Evolutionary conservation across 2,329 filamentous ascomycete genomes (phyloP).

Genomic region (Pseudogymnoascus sp.): DNA sequence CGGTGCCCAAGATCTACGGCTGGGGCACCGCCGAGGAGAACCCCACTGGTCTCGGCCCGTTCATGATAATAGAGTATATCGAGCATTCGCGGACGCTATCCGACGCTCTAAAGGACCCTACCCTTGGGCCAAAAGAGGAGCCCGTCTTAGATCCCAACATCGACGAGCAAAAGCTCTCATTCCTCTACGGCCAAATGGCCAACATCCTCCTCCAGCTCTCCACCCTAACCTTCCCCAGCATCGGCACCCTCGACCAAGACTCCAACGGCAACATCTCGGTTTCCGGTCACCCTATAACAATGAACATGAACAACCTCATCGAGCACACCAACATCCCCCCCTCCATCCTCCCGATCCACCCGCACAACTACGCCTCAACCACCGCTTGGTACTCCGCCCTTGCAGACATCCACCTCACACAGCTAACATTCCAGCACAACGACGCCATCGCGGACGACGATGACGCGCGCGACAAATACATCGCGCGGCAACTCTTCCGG

Average conservation of each 20-base stretch:
- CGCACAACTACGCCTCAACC: too few relatives aligned
- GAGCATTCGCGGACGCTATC: constrained; percentile 20
- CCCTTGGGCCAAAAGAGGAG: constrained; percentile 18
- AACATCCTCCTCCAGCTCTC: constrained; percentile 35
- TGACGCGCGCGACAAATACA: constrained; percentile 38
- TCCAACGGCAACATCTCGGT: constrained; percentile 25
- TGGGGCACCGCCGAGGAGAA: constrained; percentile 18
- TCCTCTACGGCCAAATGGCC: constrained; percentile 36
- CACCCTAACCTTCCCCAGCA: constrained; percentile 29
- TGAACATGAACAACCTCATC: constrained; percentile 38
- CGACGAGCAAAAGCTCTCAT: constrained; percentile 26
- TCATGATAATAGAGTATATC: constrained; percentile 31
- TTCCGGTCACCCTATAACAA: constrained; percentile 31
- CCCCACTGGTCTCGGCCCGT: constrained; percentile 25
- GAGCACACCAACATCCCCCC: constrained; percentile 20
- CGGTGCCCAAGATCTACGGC: constrained; percentile 21
- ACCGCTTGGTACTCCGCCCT: constrained; percentile 15
- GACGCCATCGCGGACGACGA: constrained; percentile 31
- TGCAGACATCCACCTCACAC: constrained; percentile 20
- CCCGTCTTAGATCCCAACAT: constrained; percentile 32
- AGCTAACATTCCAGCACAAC: constrained; percentile 36
- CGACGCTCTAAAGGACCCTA: constrained; percentile 19
- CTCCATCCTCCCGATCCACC: not conserved
- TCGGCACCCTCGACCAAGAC: constrained; percentile 32
- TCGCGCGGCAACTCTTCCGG: constrained; percentile 36